Evolutionary conservation across 169 alveolate species (phyloP).

Genomic region (Eimeria falciformis): DNA sequence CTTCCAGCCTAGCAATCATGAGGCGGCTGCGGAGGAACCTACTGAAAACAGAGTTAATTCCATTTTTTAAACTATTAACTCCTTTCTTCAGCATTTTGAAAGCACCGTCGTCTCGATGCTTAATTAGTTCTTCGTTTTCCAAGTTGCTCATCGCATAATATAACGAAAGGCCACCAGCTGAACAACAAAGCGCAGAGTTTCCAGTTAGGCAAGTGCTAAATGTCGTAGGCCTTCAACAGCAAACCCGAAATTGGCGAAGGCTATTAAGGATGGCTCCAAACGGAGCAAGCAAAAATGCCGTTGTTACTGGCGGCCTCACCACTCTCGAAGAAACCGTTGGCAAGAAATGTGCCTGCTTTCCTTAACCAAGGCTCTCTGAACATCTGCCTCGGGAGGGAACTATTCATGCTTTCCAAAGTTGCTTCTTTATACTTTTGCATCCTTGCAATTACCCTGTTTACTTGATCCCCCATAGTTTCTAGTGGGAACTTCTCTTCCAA

Average conservation of each 20-base stretch:
- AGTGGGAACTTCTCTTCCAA: conserved; percentile 39
- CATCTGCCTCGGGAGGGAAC: conserved; percentile 58
- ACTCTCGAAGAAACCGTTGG: conserved; percentile 70
- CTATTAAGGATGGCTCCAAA: too few relatives aligned
- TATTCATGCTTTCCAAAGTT: background rate
- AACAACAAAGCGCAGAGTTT: background rate
- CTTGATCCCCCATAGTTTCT: conserved; percentile 35
- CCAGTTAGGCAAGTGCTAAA: too few relatives aligned
- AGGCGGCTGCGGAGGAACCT: conserved; percentile 42
- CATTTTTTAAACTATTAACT: background rate
- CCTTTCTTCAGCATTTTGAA: conserved; percentile 7
- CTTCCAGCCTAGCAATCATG: conserved; percentile 41
- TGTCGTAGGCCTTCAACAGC: too few relatives aligned
- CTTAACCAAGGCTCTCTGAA: conserved; percentile 73
- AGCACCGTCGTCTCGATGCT: conserved; percentile 46
- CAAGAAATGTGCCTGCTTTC: conserved; percentile 21
- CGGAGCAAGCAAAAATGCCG: too few relatives aligned
- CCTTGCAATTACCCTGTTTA: conserved; percentile 23
- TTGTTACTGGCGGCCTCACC: too few relatives aligned
- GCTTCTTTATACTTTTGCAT: conserved; percentile 53
- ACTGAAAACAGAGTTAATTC: conserved; percentile 39
- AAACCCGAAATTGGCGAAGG: too few relatives aligned
- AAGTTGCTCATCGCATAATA: background rate
- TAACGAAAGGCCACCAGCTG: conserved; percentile 55
- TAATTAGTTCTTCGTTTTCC: conserved; percentile 12